Percentiles rank a stretch among this genome's conserved stretches.
Evolutionary conservation across 1,139 yeast genomes (phyloP).

Genomic region (Maudiozyma humilis): DNA sequence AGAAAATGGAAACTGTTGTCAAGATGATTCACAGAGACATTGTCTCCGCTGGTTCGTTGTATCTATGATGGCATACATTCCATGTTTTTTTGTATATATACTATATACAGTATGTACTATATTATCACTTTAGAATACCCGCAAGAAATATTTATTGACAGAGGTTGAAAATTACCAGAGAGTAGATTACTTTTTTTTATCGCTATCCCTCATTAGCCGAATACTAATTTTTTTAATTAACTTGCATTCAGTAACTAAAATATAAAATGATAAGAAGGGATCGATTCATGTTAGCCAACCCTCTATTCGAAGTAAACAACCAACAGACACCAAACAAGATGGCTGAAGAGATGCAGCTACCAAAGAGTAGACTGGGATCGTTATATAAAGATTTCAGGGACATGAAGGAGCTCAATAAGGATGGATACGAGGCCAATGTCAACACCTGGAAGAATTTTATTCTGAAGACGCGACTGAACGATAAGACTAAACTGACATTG

Average conservation of each 20-base stretch:
- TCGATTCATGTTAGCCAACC: too few relatives aligned
- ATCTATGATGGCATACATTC: conserved; percentile 13
- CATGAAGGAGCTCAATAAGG: conserved; percentile 48
- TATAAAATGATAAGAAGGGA: too few relatives aligned
- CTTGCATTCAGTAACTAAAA: too few relatives aligned
- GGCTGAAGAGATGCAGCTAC: too few relatives aligned
- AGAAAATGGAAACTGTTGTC: conserved; percentile 80
- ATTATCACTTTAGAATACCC: too few relatives aligned
- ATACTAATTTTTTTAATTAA: too few relatives aligned
- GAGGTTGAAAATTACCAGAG: too few relatives aligned
- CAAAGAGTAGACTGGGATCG: conserved; percentile 47
- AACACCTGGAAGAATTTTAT: conserved; percentile 46
- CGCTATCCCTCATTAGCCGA: too few relatives aligned
- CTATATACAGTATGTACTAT: not conserved
- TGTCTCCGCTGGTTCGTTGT: conserved; percentile 91
- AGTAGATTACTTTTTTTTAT: too few relatives aligned
- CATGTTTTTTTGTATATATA: not conserved
- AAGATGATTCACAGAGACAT: conserved; percentile 89
- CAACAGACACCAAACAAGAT: too few relatives aligned
- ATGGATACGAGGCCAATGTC: conserved; percentile 62
- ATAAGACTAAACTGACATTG: conserved; percentile 19
- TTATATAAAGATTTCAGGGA: conserved; percentile 53
- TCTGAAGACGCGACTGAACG: conserved; percentile 15
- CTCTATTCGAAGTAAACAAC: too few relatives aligned
- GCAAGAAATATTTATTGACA: not conserved